These are phyloP conservation scores for Nigrospora sphaerica DNA, from an alignment of 2,329 filamentous ascomycete species.

Conservation along the genomic window DNA sequence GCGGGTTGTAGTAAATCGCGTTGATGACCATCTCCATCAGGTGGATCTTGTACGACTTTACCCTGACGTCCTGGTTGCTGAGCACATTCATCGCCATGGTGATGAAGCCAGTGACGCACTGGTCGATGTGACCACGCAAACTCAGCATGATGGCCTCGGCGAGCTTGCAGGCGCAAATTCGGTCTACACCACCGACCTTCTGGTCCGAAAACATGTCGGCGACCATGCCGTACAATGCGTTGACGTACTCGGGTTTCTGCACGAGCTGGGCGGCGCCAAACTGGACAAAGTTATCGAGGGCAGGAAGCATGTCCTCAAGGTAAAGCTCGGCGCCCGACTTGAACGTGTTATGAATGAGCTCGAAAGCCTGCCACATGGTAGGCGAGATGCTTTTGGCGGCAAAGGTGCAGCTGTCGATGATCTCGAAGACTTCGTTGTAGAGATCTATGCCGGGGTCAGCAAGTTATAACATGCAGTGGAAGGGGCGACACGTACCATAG, in stretches of 20 bases:
- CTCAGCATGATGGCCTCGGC: conserved; percentile 97
- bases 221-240: conserved; percentile 89
- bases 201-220: conserved; percentile 88
- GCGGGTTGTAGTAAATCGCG: conserved; percentile 92
- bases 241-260: conserved; percentile 78
- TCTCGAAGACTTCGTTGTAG: conserved; percentile 98
- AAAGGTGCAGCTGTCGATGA: conserved; percentile 98
- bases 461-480: background rate
- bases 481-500: conserved; percentile 55
- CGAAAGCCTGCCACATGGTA: conserved; percentile 98
- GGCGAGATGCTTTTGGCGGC: conserved; percentile 91
- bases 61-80: conserved; percentile 66
- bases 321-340: conserved; percentile 96
- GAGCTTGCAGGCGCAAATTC: conserved; percentile 95
- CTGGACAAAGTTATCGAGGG: conserved; percentile 94
- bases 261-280: conserved; percentile 77
- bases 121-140: conserved; percentile 79
- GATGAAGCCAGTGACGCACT: conserved; percentile 83
- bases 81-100: conserved; percentile 82
- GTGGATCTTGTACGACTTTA: conserved; percentile 92
- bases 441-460: conserved; percentile 50
- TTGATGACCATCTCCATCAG: conserved; percentile 99
- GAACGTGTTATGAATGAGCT: conserved; percentile 93
- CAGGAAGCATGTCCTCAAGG: conserved; percentile 96
- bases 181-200: conserved; percentile 87